Evolutionary conservation across 345 rosid species (phyloP).

Genomic region (Eucalyptus melliodora): DNA sequence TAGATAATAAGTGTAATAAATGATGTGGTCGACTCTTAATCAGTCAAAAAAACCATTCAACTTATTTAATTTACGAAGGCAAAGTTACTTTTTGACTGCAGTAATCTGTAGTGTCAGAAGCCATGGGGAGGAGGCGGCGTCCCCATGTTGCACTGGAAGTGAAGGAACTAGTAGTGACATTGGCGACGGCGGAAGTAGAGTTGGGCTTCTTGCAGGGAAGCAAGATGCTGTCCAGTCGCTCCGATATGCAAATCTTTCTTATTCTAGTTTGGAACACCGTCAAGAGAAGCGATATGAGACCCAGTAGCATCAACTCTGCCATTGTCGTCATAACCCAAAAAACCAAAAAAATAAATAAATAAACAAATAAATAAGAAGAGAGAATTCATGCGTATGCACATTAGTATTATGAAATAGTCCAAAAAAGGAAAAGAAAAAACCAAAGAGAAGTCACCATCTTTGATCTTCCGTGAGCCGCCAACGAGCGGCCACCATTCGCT

Average conservation of each 20-base stretch:
- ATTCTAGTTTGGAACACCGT: slow-evolving; percentile 32
- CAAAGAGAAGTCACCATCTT: slow-evolving; percentile 35
- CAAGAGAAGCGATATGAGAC: slow-evolving; percentile 67
- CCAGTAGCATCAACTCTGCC: slow-evolving; percentile 81
- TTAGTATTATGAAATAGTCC: too few relatives aligned
- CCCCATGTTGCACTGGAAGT: background rate
- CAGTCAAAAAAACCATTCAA: too few relatives aligned
- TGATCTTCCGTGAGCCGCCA: slow-evolving; percentile 27
- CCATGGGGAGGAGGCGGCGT: slow-evolving; percentile 44
- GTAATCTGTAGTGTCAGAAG: background rate
- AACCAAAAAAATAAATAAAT: too few relatives aligned
- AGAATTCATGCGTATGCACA: too few relatives aligned
- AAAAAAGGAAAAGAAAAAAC: too few relatives aligned
- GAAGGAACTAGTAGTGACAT: slow-evolving; percentile 12
- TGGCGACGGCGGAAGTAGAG: slow-evolving; percentile 5
- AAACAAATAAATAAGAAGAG: too few relatives aligned
- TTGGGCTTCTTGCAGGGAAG: slow-evolving; percentile 38
- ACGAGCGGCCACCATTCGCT: too few relatives aligned
- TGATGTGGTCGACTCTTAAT: too few relatives aligned
- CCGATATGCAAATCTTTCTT: slow-evolving; percentile 17
- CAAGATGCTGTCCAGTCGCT: slow-evolving; percentile 20
- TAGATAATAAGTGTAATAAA: too few relatives aligned
- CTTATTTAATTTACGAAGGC: too few relatives aligned
- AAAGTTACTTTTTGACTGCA: slow-evolving; percentile 16
- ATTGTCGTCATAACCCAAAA: background rate